Conservation (phyloP, 345 rosid species). For the Hypericum androsaemum region DNA sequence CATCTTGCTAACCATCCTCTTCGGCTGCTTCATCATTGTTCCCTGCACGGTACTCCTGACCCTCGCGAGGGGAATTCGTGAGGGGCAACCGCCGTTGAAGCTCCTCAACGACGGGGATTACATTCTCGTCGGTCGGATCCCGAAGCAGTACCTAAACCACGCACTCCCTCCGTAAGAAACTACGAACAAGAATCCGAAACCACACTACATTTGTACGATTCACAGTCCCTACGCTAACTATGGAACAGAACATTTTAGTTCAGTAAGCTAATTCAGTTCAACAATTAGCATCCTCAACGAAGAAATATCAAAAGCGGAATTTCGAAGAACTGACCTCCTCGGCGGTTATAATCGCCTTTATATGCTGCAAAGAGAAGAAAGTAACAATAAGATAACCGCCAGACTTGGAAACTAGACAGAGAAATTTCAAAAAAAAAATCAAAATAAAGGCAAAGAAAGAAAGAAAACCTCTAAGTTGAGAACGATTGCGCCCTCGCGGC, state of each 20-base stretch:
- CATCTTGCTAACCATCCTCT: slow-evolving; percentile 66
- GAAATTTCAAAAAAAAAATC: background rate
- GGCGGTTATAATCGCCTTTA: slow-evolving; percentile 89
- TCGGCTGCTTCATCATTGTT: slow-evolving; percentile 69
- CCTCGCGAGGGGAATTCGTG: slow-evolving; percentile 21
- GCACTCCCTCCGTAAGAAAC: background rate
- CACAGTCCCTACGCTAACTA: too few relatives aligned
- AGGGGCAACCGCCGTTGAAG: slow-evolving; percentile 70
- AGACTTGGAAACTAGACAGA: background rate
- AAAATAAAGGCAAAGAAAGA: background rate
- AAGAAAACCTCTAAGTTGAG: slow-evolving; percentile 68
- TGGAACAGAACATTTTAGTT: too few relatives aligned
- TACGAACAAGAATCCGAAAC: background rate
- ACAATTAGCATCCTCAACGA: background rate
- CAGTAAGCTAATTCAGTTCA: background rate
- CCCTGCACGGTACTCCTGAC: slow-evolving; percentile 35
- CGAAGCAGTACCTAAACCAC: slow-evolving; percentile 64
- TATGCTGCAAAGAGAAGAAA: slow-evolving; percentile 44
- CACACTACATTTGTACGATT: too few relatives aligned
- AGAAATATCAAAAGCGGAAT: background rate
- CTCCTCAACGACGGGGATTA: slow-evolving; percentile 83
- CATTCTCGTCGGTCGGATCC: slow-evolving; percentile 70
- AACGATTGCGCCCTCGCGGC: slow-evolving; percentile 91
- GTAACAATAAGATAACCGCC: slow-evolving; percentile 1
- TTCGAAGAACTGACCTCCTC: slow-evolving; percentile 59